Evolutionary conservation across 2,329 filamentous ascomycete species (phyloP).

Genomic region (Hypoxylon sp.): DNA sequence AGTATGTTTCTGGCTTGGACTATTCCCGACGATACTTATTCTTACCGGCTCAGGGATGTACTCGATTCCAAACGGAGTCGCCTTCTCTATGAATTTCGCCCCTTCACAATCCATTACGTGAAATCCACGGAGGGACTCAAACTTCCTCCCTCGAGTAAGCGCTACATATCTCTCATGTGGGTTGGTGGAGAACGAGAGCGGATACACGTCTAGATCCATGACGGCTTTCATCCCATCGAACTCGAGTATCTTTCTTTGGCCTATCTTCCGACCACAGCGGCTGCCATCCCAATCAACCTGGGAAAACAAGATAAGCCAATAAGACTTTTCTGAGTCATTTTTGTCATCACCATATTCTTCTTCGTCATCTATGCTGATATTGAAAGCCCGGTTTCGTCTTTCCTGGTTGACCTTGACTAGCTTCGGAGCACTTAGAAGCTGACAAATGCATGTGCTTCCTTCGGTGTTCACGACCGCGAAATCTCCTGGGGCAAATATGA

Average conservation of each 20-base stretch:
- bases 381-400: not conserved
- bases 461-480: not conserved
- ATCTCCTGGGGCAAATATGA: slow-evolving; percentile 1
- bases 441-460: not conserved
- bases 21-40: not conserved
- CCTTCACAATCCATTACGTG: not conserved
- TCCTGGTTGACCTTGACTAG: not conserved
- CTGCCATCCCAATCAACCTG: slow-evolving; percentile 2
- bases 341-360: not conserved
- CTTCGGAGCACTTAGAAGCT: not conserved
- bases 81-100: not conserved
- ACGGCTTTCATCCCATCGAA: not conserved
- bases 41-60: slow-evolving; percentile 5
- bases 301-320: not conserved
- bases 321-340: not conserved
- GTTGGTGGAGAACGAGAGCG: not conserved
- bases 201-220: not conserved
- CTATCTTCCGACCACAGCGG: not conserved
- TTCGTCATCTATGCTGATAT: not conserved
- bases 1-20: not conserved
- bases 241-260: not conserved
- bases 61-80: not conserved
- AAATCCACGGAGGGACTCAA: slow-evolving; percentile 1
- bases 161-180: not conserved
- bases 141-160: not conserved